A percentile compares a stretch with the other conserved stretches of the same genome.
phyloP scores from a whole-genome alignment of 352 stramenopile genomes.

The Phytophthora pluvialis region DNA sequence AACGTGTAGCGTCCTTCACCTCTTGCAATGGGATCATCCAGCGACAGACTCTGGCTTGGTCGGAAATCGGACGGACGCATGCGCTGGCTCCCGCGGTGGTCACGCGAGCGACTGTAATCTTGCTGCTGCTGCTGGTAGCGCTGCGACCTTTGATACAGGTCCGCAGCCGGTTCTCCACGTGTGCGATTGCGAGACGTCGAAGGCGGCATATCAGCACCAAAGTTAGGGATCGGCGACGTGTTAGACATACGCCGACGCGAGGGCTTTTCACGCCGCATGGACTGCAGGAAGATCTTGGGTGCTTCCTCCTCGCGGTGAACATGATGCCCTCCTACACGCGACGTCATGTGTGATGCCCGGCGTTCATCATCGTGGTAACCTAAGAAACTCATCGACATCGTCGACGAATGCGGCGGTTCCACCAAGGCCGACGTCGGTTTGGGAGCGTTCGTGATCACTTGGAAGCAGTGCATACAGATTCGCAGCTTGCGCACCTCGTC shows the following conservation, averaged over 20 bases:
- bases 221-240: slow-evolving; percentile 36
- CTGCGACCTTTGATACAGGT: slow-evolving; percentile 37
- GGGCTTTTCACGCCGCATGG: slow-evolving; percentile 56
- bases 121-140: slow-evolving; percentile 38
- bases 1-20: slow-evolving; percentile 43
- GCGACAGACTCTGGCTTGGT: slow-evolving; percentile 43
- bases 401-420: slow-evolving; percentile 60
- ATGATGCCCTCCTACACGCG: slow-evolving; percentile 30
- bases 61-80: slow-evolving; percentile 49
- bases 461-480: slow-evolving; percentile 89
- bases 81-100: slow-evolving; percentile 34
- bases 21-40: slow-evolving; percentile 43
- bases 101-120: slow-evolving; percentile 25
- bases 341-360: slow-evolving; percentile 65
- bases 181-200: slow-evolving; percentile 28
- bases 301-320: slow-evolving; percentile 29
- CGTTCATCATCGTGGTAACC: slow-evolving; percentile 72
- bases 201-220: slow-evolving; percentile 19
- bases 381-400: slow-evolving; percentile 63
- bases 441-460: slow-evolving; percentile 72
- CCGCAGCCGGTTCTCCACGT: slow-evolving; percentile 23
- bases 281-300: slow-evolving; percentile 79
- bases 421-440: slow-evolving; percentile 56
- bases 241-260: slow-evolving; percentile 36
- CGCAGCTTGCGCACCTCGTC: slow-evolving; percentile 75